Evolutionary conservation across 805 yeast genomes (phyloP).

Genomic region (Kurtzmaniella cleridarum): DNA sequence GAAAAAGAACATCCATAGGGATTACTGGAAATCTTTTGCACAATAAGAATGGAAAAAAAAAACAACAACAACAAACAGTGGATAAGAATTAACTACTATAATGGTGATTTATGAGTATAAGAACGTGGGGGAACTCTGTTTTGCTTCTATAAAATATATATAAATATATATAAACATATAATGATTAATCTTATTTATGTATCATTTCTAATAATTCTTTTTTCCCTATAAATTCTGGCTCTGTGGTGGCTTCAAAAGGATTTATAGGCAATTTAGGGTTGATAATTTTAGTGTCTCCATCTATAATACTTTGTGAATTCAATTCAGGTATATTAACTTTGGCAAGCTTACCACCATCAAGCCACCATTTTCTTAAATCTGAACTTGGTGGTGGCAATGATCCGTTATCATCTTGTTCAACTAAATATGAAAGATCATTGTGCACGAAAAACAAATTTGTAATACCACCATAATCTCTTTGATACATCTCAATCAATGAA

Average conservation of each 20-base stretch:
- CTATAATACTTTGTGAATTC: conserved; percentile 18
- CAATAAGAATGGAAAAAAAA: conserved; percentile 1
- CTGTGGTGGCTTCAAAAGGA: conserved; percentile 57
- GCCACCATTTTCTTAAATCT: conserved; percentile 87
- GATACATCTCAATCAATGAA: conserved; percentile 52
- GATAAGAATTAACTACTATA: too few species aligned
- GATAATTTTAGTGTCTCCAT: conserved; percentile 31
- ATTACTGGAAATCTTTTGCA: background rate
- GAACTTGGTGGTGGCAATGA: conserved; percentile 87
- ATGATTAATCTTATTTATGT: too few species aligned
- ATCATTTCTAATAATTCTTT: conserved; percentile 8
- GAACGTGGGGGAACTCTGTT: too few species aligned
- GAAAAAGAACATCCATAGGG: background rate
- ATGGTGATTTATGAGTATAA: too few species aligned
- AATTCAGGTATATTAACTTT: conserved; percentile 54
- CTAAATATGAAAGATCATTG: conserved; percentile 19
- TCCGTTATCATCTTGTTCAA: conserved; percentile 20
- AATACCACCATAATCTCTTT: conserved; percentile 41
- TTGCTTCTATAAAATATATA: too few species aligned
- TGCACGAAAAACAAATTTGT: conserved; percentile 29
- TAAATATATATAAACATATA: too few species aligned
- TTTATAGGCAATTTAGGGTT: conserved; percentile 69
- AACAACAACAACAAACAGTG: too few species aligned
- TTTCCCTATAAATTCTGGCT: conserved; percentile 46
- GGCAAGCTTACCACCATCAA: conserved; percentile 68